These are phyloP conservation scores for Cystobasidium pallidum DNA, from an alignment of 1,284 basidiomycete genomes.

Conservation along the genomic window DNA sequence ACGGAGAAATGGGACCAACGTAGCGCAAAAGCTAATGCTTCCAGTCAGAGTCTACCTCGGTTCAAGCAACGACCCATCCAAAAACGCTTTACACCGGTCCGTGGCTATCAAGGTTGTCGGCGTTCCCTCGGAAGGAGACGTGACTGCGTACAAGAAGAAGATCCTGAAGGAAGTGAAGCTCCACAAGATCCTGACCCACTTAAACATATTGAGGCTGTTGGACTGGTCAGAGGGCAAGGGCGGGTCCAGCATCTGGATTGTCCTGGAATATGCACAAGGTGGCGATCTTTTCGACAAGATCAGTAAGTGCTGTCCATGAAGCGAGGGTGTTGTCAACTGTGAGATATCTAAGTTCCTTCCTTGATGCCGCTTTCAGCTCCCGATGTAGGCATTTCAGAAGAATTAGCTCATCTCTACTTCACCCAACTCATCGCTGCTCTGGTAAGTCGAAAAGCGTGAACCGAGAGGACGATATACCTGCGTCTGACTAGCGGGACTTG, in stretches of 20 bases:
- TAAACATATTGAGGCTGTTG: conserved; percentile 77
- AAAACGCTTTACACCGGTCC: conserved; percentile 61
- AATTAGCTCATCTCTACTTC: conserved; percentile 90
- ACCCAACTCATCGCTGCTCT: conserved; percentile 80
- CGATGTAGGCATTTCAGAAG: conserved; percentile 82
- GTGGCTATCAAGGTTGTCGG: conserved; percentile 84
- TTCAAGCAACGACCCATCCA: conserved; percentile 60
- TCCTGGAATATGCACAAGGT: conserved; percentile 87
- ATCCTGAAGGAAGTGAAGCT: conserved; percentile 92
- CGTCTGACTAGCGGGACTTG: neutral
- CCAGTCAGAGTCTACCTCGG: conserved; percentile 74
- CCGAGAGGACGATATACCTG: neutral
- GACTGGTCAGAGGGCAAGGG: conserved; percentile 68
- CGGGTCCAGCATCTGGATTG: conserved; percentile 72
- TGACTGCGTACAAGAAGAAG: conserved; percentile 70
- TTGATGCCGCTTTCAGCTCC: conserved; percentile 63
- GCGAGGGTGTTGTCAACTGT: neutral
- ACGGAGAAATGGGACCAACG: no score
- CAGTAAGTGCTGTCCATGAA: conserved; percentile 62
- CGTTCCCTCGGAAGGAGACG: conserved; percentile 59
- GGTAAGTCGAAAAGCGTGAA: conserved; percentile 53
- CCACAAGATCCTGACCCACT: conserved; percentile 78
- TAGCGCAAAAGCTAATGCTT: no score
- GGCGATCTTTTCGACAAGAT: conserved; percentile 99
- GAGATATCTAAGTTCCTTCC: neutral